Percentiles rank a stretch among this genome's conserved stretches.
These are phyloP conservation scores for Colletotrichum higginsianum DNA, from an alignment of 2,329 filamentous ascomycete species.

Conservation along the genomic window DNA sequence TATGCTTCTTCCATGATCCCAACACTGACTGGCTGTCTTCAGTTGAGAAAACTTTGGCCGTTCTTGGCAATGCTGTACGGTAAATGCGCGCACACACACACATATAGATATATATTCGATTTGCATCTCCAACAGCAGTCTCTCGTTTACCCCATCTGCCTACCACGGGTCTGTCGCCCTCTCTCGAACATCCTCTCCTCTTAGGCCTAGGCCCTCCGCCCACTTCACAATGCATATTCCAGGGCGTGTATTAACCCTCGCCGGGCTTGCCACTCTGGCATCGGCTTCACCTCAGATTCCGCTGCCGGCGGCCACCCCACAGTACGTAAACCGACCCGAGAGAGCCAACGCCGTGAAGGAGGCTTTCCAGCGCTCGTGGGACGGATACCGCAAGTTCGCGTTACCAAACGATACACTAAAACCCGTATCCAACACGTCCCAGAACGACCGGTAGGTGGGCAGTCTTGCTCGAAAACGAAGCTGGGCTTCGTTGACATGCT, in stretches of 20 bases:
- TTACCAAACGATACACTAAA: constrained; percentile 84
- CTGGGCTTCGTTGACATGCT: constrained; percentile 40
- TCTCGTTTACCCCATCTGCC: neutral
- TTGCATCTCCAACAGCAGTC: neutral
- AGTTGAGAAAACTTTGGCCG: constrained; percentile 4
- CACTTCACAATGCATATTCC: constrained; percentile 13
- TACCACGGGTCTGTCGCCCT: neutral
- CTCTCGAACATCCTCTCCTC: neutral
- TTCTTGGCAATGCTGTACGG: neutral
- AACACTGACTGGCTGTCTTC: constrained; percentile 6
- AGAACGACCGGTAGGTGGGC: constrained; percentile 76
- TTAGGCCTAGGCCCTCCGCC: neutral
- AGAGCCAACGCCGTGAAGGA: constrained; percentile 75
- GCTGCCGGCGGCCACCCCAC: constrained; percentile 7
- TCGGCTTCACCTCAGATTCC: constrained; percentile 20
- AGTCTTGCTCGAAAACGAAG: neutral
- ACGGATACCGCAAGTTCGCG: constrained; percentile 80
- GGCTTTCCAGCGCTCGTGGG: constrained; percentile 80
- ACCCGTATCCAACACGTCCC: constrained; percentile 75
- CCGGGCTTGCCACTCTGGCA: constrained; percentile 17
- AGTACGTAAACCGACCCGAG: constrained; percentile 51
- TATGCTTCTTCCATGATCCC: constrained; percentile 19
- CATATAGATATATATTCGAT: neutral
- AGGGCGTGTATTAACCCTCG: constrained; percentile 11
- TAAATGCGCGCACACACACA: neutral